Base-by-base conservation (phyloP, 192 early-diverging fungal genomes). In the Coemansia sp. region DNA sequence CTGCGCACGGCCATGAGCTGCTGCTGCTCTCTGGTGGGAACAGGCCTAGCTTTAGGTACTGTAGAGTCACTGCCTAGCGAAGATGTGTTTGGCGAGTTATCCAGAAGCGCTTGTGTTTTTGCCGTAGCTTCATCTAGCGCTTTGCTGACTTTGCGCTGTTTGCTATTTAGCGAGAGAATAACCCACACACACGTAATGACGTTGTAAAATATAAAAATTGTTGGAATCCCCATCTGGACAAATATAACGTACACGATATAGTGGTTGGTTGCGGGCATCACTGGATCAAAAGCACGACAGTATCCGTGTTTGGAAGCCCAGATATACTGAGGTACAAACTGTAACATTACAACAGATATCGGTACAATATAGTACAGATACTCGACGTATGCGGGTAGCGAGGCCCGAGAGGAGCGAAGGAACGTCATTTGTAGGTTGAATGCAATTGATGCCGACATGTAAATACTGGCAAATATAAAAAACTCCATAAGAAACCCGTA, bases 381-480 rank as follows among this genome's bases (percentile, higher is more conserved):
- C 57, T 76, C 68, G 3, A 62, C 51, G 42, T 76, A 76, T 5
- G 34, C 14, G 4, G 73, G 73, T 10, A 76, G 34, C 10, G 51
- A 59, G 11, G 36, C 34, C 21, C 42, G 55, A 15, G 63, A 66
- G 7, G 46, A 63, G 14, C 67, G 64, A 5, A 66, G 58, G 20
- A 76, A 70, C 9, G 58, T 48, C 64, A 76, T 69, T 8, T 76
- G 73, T 42, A 76, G 25, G 40, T 76, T 76, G 31, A 70, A 70
- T 4, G 73, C 73, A 40, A 76, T 70, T 1, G 73, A 51, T 1
- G 68, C 63, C 11, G 73, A 76, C n/a, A 70, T 34, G n/a, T 76
- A 76, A 11, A 70, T 55, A 37, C 64, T 63, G 1, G 56, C 26
- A 1, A 31, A 65, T 12, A 51, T 62, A 18, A 55, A 65, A n/a